Conservation (phyloP, 73 alveolate genomes). For the Stentor coeruleus region DNA sequence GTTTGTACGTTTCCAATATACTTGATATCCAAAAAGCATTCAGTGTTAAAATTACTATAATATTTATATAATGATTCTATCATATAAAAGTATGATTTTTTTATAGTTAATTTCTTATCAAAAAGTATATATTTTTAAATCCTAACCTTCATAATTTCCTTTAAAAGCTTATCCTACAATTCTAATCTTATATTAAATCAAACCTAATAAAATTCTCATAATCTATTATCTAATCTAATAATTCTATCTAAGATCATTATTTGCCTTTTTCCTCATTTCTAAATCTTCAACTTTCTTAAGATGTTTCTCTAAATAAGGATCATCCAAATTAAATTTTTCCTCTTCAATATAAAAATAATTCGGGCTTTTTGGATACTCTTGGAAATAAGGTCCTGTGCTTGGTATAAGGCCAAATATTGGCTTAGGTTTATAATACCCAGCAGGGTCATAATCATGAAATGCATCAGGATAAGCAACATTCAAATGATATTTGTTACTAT, state of each 20-base stretch:
- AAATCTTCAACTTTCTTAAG: constrained; percentile 13
- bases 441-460: background rate
- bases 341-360: background rate
- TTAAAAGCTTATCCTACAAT: no score
- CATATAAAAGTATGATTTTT: no score
- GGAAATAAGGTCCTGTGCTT: constrained; percentile 20
- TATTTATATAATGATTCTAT: no score
- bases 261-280: background rate
- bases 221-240: no score
- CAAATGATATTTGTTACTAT: background rate
- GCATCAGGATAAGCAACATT: constrained; percentile 28
- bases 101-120: no score
- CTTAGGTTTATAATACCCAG: constrained; percentile 27
- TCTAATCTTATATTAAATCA: no score
- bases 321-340: background rate
- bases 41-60: no score
- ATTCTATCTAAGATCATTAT: constrained; percentile 1
- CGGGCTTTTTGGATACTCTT: constrained; percentile 16
- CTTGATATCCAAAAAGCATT: no score
- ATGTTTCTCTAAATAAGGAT: constrained; percentile 21
- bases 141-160: no score
- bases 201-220: no score
- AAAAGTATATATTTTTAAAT: no score
- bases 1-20: no score
- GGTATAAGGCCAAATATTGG: constrained; percentile 19